A percentile compares a stretch with the other conserved stretches of the same genome.
These are phyloP conservation scores for Acanthamoeba quina DNA, from an alignment of 208 protist genomes.

Conservation along the genomic window DNA sequence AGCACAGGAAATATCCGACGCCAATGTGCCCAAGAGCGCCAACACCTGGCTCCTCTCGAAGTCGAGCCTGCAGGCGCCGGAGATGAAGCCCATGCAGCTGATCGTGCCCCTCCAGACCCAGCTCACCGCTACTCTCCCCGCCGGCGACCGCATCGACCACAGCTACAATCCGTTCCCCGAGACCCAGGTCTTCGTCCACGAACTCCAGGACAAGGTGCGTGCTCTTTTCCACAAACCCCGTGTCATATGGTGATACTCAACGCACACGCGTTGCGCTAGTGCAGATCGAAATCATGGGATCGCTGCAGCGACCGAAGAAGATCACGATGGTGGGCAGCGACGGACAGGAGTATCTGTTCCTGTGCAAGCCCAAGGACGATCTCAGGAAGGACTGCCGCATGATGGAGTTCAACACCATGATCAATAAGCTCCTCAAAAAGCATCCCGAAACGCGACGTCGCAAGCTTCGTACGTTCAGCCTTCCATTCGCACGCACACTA, in stretches of 20 bases:
- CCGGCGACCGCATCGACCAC: neutral
- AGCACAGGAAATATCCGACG: slow-evolving; percentile 41
- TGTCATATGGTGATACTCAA: neutral
- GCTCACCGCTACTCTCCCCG: slow-evolving; percentile 69
- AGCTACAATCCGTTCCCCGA: slow-evolving; percentile 46
- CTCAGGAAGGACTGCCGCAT: slow-evolving; percentile 88
- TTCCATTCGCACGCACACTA: neutral
- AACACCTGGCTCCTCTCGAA: neutral
- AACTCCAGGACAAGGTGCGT: slow-evolving; percentile 75
- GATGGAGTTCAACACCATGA: slow-evolving; percentile 91
- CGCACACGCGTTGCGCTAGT: neutral
- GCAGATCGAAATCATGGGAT: slow-evolving; percentile 86
- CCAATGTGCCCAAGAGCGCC: slow-evolving; percentile 35
- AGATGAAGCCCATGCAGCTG: slow-evolving; percentile 71
- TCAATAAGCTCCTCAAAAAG: slow-evolving; percentile 89
- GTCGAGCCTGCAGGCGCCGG: slow-evolving; percentile 6
- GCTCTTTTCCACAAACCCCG: no score
- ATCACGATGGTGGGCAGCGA: slow-evolving; percentile 83
- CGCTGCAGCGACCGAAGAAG: slow-evolving; percentile 88
- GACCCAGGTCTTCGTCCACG: slow-evolving; percentile 6
- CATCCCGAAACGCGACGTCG: slow-evolving; percentile 83
- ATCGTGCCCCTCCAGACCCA: slow-evolving; percentile 79
- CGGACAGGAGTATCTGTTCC: slow-evolving; percentile 84
- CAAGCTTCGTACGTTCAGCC: slow-evolving; percentile 59
- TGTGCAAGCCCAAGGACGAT: slow-evolving; percentile 91